phyloP scores from a whole-genome alignment of 73 alveolate genomes.

The Symbiodinium pilosum region DNA sequence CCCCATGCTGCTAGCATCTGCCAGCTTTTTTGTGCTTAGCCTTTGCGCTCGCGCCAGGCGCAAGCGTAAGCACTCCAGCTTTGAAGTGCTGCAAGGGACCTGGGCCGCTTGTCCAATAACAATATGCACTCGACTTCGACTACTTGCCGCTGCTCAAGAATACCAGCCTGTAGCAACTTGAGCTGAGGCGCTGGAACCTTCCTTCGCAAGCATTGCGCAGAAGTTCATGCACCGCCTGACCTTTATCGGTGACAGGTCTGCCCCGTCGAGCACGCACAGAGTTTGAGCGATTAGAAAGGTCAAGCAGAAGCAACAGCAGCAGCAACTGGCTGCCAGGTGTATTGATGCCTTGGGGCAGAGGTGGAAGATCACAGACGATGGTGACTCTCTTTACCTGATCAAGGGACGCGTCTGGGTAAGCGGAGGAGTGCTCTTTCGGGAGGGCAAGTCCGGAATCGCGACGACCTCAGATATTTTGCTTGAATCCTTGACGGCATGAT shows the following conservation, averaged over 20 bases:
- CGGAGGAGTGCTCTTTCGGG: constrained; percentile 83
- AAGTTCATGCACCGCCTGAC: constrained; percentile 81
- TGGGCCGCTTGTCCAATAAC: constrained; percentile 52
- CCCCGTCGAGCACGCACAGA: neutral
- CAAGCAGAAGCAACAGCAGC: too few relatives aligned
- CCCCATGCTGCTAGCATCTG: constrained; percentile 44
- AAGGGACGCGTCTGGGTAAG: constrained; percentile 71
- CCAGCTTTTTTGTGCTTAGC: constrained; percentile 32
- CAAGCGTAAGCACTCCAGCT: constrained; percentile 35
- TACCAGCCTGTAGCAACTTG: neutral
- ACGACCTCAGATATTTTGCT: neutral
- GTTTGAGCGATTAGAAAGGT: too few relatives aligned
- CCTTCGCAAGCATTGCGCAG: constrained; percentile 77
- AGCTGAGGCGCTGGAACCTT: constrained; percentile 27
- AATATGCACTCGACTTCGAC: too few relatives aligned
- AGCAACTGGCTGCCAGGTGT: constrained; percentile 11
- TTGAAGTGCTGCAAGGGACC: constrained; percentile 41
- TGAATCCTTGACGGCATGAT: too few relatives aligned
- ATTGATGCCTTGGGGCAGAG: constrained; percentile 48
- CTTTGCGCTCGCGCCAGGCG: neutral
- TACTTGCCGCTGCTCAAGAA: too few relatives aligned
- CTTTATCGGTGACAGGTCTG: constrained; percentile 55
- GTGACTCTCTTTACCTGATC: constrained; percentile 40
- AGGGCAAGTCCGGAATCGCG: constrained; percentile 78
- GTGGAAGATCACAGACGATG: constrained; percentile 63